Percentiles rank a stretch among this genome's conserved stretches.
Evolutionary conservation across 441 rosid genomes (phyloP).

Genomic region (Rhodomyrtus psidioides): DNA sequence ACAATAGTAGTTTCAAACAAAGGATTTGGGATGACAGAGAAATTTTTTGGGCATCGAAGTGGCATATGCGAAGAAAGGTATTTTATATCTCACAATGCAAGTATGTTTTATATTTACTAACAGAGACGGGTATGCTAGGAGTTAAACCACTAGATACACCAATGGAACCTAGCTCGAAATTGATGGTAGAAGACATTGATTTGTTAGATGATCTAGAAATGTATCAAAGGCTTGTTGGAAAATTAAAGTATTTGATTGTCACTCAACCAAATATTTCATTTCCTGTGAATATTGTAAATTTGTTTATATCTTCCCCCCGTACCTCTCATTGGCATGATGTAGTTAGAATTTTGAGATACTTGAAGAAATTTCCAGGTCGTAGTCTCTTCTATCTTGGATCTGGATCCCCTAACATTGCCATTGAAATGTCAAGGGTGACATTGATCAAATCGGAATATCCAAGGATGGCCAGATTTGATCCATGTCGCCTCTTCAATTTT

Average conservation of each 20-base stretch:
- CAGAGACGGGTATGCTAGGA: neutral
- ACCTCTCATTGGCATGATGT: neutral
- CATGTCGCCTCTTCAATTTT: too few species aligned
- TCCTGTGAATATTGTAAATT: accelerated
- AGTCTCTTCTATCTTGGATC: neutral
- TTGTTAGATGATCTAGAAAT: neutral
- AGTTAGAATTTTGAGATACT: neutral
- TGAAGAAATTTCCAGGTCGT: neutral
- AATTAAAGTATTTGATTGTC: neutral
- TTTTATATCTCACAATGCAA: neutral
- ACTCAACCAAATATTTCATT: neutral
- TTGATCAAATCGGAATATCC: too few species aligned
- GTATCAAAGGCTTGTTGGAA: neutral
- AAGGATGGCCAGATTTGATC: too few species aligned
- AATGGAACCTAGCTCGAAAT: neutral
- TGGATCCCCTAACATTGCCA: too few species aligned
- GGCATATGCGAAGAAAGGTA: neutral
- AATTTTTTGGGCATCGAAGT: neutral
- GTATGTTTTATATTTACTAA: neutral
- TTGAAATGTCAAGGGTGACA: too few species aligned
- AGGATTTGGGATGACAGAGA: too few species aligned
- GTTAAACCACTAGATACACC: neutral
- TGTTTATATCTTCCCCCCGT: neutral
- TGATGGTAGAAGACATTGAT: neutral
- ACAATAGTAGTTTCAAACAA: neutral